These are phyloP conservation scores for Castanea crenata DNA, from an alignment of 306 rosid species.

Conservation along the genomic window DNA sequence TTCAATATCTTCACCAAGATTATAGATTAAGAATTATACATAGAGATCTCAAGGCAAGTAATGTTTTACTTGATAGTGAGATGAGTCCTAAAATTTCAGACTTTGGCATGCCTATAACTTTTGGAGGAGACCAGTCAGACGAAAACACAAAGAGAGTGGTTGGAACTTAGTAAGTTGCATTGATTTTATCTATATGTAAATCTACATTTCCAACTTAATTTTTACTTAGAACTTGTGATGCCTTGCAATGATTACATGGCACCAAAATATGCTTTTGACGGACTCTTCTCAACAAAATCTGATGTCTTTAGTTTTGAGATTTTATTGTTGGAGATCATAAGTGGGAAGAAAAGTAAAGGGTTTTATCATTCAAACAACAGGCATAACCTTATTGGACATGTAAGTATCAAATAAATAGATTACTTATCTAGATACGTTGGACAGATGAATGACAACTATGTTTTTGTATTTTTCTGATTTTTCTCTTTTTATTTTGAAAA, in stretches of 20 bases:
- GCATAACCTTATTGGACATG: conserved; percentile 53
- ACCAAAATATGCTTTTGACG: conserved; percentile 49
- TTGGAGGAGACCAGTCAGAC: conserved; percentile 37
- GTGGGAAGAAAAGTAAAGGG: conserved; percentile 42
- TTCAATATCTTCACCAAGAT: conserved; percentile 59
- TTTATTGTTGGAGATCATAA: conserved; percentile 39
- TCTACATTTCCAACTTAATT: neutral
- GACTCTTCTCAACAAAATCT: conserved; percentile 44
- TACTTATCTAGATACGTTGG: no score
- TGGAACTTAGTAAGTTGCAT: conserved; percentile 53
- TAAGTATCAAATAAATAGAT: conserved; percentile 14
- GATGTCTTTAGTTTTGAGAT: conserved; percentile 60
- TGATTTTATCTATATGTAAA: neutral
- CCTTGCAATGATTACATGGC: conserved; percentile 55
- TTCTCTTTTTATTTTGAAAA: no score
- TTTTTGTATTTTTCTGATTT: neutral
- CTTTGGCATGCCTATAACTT: conserved; percentile 47
- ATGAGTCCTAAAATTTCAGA: conserved; percentile 62
- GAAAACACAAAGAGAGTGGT: conserved; percentile 40
- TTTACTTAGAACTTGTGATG: neutral
- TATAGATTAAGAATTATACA: conserved; percentile 54
- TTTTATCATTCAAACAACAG: conserved; percentile 24
- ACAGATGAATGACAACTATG: neutral
- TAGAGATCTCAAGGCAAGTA: conserved; percentile 55
- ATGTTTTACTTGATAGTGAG: conserved; percentile 43